Evolutionary conservation across 2,329 filamentous ascomycete species (phyloP).

Genomic region (Phyllosticta paracitricarpa): DNA sequence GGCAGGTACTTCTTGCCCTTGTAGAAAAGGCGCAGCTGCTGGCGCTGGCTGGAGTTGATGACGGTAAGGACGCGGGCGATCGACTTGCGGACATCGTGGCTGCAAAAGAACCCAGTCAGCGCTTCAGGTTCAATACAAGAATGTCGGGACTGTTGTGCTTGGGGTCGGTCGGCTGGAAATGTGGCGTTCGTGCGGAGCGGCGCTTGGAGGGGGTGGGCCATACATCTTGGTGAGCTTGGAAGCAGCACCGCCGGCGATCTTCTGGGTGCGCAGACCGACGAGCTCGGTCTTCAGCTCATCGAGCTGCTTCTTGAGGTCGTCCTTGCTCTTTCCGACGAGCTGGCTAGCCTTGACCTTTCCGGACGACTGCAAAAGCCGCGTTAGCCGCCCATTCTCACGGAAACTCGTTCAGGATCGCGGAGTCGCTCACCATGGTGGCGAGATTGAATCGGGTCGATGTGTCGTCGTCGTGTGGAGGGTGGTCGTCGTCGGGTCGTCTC

Average conservation of each 20-base stretch:
- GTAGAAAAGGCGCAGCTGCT: slow-evolving; percentile 98
- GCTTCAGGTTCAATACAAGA: not conserved
- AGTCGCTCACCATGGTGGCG: slow-evolving; percentile 25
- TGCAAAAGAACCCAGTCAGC: slow-evolving; percentile 32
- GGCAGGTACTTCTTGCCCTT: slow-evolving; percentile 99
- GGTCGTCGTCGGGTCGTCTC: slow-evolving; percentile 12
- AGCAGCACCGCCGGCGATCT: slow-evolving; percentile 85
- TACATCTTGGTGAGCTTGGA: slow-evolving; percentile 98
- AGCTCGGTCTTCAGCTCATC: slow-evolving; percentile 94
- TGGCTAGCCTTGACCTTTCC: slow-evolving; percentile 84
- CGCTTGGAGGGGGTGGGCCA: slow-evolving; percentile 32
- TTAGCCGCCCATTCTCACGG: slow-evolving; percentile 18
- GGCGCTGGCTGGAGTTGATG: slow-evolving; percentile 99
- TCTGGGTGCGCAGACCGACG: slow-evolving; percentile 92
- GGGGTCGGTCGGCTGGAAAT: not conserved
- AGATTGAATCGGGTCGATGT: slow-evolving; percentile 16
- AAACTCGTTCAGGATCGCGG: slow-evolving; percentile 3
- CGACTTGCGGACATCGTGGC: slow-evolving; percentile 98
- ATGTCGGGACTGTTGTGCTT: not conserved
- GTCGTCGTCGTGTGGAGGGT: slow-evolving; percentile 10
- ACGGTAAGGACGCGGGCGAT: slow-evolving; percentile 98
- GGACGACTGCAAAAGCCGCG: slow-evolving; percentile 42
- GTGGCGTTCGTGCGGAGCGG: slow-evolving; percentile 10
- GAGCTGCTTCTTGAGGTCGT: slow-evolving; percentile 92
- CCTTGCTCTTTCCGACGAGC: slow-evolving; percentile 99